A percentile compares a stretch with the other conserved stretches of the same genome.
These are phyloP conservation scores for Choanephora cucurbitarum DNA, from an alignment of 371 early-diverging fungal species.

Conservation along the genomic window DNA sequence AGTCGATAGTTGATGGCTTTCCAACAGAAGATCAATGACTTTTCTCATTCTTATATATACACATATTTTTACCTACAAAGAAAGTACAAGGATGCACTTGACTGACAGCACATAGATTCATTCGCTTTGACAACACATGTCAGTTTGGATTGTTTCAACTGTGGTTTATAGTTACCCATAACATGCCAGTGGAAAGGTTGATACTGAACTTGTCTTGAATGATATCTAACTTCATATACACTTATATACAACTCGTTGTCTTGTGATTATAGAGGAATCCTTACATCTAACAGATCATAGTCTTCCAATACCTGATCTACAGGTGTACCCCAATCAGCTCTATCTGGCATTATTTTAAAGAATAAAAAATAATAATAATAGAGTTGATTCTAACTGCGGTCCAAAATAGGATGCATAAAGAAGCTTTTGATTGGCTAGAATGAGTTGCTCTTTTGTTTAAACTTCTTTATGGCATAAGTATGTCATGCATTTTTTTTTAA, in stretches of 20 bases:
- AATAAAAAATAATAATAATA: no score
- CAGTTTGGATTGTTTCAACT: neutral
- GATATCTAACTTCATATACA: slow-evolving; percentile 15
- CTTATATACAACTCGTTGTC: slow-evolving; percentile 14
- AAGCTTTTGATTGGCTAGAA: no score
- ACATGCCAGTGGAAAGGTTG: slow-evolving; percentile 14
- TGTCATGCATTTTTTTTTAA: no score
- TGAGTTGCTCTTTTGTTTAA: no score
- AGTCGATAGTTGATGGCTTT: slow-evolving; percentile 39
- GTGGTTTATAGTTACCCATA: slow-evolving; percentile 19
- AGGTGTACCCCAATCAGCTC: slow-evolving; percentile 14
- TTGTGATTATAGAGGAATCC: no score
- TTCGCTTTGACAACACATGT: slow-evolving; percentile 21
- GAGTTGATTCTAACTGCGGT: no score
- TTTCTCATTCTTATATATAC: neutral
- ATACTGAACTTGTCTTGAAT: slow-evolving; percentile 18
- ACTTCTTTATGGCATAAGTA: no score
- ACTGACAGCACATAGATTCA: slow-evolving; percentile 50
- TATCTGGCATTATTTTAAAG: neutral
- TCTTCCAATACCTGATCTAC: slow-evolving; percentile 23
- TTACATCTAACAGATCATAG: slow-evolving; percentile 27
- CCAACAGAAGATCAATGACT: neutral
- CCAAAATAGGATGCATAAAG: no score
- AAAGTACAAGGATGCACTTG: slow-evolving; percentile 38
- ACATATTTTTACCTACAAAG: slow-evolving; percentile 35